Evolutionary conservation across 1,284 basidiomycete genomes (phyloP), one percentile per base, ranked within the genome.

Genomic region (Puccinia sorghi): DNA sequence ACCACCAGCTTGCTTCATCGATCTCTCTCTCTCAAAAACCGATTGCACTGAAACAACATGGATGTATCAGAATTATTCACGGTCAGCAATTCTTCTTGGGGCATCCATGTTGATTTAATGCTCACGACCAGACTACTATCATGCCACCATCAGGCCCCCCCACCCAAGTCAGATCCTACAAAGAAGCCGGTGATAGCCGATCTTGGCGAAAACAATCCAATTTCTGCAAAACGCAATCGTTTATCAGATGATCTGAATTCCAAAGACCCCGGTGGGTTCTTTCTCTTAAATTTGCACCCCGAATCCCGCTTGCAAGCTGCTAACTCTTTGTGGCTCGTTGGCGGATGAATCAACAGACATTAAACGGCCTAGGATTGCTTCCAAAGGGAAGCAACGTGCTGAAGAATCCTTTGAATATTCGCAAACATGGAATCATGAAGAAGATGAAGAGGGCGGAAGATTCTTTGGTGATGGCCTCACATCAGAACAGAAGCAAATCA

Each of bases 381-480:
- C 54, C 11, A 77, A 77, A 70, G 74, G 74, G 11, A 77, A 77
- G 56, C 63, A 77, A 25, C 63, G 66, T 43, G 74, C 74, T 25
- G 43, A 67, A 59, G 74, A 77, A 6, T 54, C 63, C 12, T 48
- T 61, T 25, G 50, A 67, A 52, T 59, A 75, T 67, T 52, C 50
- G 15, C 39, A 46, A 48, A 43, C 37, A 11, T 72, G 70, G 70
- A 57, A 72, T 27, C n/a, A 6, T 20, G 67, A 61, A 8, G 57
- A 78, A 37, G 76, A 78, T 43, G 67, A 78, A 52, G 76, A 78
- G 13, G 76, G 66, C 39, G 76, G 76, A 41, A 50, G 76, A 25
- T 78, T 78, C 57, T 78, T 71, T 41, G 76, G 76, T 54, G 69
- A 67, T 43, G 76, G 76, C 9, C 67, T 78, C 13, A 71, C 67